Evolutionary conservation across 2,329 filamentous ascomycete genomes (phyloP).

Genomic region (Escovopsis weberi): DNA sequence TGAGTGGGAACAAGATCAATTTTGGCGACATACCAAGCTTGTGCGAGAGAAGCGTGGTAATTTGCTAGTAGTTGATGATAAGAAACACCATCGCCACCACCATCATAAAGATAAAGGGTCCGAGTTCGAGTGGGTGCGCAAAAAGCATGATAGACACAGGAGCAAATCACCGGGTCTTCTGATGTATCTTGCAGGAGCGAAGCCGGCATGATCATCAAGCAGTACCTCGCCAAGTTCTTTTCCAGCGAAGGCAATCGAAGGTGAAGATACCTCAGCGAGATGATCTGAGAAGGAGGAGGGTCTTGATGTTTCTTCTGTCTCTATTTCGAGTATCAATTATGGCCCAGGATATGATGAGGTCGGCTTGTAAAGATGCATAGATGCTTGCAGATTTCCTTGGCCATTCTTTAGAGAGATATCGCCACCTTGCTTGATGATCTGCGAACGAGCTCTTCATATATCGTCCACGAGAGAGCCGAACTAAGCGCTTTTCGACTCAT

Average conservation of each 20-base stretch:
- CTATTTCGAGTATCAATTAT: too few species aligned
- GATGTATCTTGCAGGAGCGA: constrained; percentile 42
- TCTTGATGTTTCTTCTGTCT: too few species aligned
- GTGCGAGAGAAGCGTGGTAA: constrained; percentile 42
- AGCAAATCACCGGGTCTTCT: constrained; percentile 42
- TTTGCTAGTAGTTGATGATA: constrained; percentile 34
- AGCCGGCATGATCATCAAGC: constrained; percentile 20
- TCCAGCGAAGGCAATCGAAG: too few species aligned
- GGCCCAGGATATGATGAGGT: too few species aligned
- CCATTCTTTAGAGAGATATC: neutral
- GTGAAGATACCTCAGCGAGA: too few species aligned
- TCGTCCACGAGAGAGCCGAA: constrained; percentile 90
- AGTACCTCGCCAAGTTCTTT: neutral
- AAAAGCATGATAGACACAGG: constrained; percentile 37
- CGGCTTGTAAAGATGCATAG: too few species aligned
- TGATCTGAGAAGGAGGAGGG: too few species aligned
- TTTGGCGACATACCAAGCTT: constrained; percentile 56
- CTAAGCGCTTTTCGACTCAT: constrained; percentile 88
- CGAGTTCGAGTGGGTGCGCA: constrained; percentile 42
- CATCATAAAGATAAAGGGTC: constrained; percentile 14
- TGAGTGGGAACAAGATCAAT: constrained; percentile 53
- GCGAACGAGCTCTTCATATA: constrained; percentile 86
- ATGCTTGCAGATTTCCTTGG: too few species aligned
- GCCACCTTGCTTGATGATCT: constrained; percentile 21
- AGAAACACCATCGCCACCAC: constrained; percentile 22